Base-by-base conservation (phyloP, 2,329 filamentous ascomycete species). In the Aspergillus udagawae region DNA sequence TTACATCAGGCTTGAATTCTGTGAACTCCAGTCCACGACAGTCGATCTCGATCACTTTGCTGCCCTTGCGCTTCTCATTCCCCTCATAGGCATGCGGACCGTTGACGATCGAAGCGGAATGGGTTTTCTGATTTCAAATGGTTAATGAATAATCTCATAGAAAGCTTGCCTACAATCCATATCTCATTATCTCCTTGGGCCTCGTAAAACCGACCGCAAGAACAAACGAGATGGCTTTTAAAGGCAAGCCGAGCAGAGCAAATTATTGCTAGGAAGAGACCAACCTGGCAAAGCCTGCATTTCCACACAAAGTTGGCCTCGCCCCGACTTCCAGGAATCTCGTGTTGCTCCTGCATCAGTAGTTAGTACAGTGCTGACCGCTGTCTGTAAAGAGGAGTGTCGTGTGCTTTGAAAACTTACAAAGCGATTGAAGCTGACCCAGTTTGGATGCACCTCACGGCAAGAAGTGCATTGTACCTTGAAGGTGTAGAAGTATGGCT, bases 281-380 rank as follows among this genome's bases (percentile, higher is more conserved):
- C 29, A 65, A 94, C 92, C 85, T 94, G 95, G 86, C 94, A 99
- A 72, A 94, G 93, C 77, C 95, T 96, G 83, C 94, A 99, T 75
- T 87, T 92, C 93, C 94, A 99, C n/a, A 99, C 94, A 75, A 99
- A 99, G 76, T 97, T 97, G 60, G 94, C 94, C 75, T 97, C 92
- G 63, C 94, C 94, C 69, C 91, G 85, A 74, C 92, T 97, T 38
- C 92, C 92, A 62, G 91, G 94, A 74, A 97, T 86, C 63, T 97
- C 92, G 71, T 95, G 92, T 69, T 81, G 83, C 72, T 97, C 93
- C 91, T 96, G 61, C 17, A 56, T 51, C 14, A 20, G 63, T 27
- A 28, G 28, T 6, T 25, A 41, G 56, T 12, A 61, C 52, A 7
- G 3, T 20, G 9, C 17, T 35, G 25, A 17, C 23, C 25, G n/a